Base-by-base conservation (phyloP, 2,329 filamentous ascomycete species). In the Penicillium digitatum region DNA sequence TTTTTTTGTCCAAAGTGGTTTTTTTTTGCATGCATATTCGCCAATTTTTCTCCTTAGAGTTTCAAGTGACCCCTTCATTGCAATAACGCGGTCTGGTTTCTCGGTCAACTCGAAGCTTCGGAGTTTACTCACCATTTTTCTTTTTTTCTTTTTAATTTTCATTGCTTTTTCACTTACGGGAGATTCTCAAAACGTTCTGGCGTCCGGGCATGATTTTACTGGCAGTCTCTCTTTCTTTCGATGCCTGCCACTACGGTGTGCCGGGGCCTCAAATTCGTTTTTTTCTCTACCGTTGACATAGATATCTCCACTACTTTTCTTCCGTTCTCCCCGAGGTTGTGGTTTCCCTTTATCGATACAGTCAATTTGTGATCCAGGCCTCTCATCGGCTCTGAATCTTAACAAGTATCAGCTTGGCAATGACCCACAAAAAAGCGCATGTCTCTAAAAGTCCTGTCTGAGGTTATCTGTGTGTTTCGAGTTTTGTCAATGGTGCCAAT, bases 161-260 rank as follows among this genome's bases (percentile, higher is more conserved):
- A 34, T 58, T 60, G 55, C 62, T 61, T 61, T 60, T 67, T 64
- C 52, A 61, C 50, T 65, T 60, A 63, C 62, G 64, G 67, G 65
- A 60, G 62, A 63, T 60, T 64, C 55, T 45, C 50, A 68, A 70
- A 71, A 69, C 60, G 65, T 66, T 65, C 63, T 55, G 70, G 70
- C 70, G 69, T 72, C 67, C 65, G 63, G 68, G 54, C 65, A 66
- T 71, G 64, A 58, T 66, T 67, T 69, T 66, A 62, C 64, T 64
- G 65, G 66, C 65, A 67, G 62, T 66, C 62, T 67, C 46, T 55
- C 45, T 52, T 43, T 55, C 49, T 64, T 59, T 67, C 62, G 60
- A 67, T 65, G 58, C 63, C 65, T 66, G 63, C 62, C 66, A 64
- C 55, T 56, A 61, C 62, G 61, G 63, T 64, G 61, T 58, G 54